Conservation (phyloP, 78 protist genomes). For the Dictyostelium firmibasis region DNA sequence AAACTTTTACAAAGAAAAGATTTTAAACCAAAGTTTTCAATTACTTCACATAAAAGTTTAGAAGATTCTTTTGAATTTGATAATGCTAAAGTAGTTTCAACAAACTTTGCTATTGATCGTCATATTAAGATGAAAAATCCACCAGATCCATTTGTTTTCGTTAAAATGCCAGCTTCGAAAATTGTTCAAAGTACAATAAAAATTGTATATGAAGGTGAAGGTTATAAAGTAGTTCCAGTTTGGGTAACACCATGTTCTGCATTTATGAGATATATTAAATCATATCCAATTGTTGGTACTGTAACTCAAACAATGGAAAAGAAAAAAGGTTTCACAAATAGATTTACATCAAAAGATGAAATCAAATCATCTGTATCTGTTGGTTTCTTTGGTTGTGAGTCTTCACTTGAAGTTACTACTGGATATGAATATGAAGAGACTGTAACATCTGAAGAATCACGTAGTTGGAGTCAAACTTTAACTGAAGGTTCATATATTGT, state of each 20-base stretch:
- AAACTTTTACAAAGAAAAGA: not conserved
- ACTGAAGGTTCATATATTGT: not conserved
- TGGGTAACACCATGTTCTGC: not conserved
- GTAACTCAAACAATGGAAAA: not conserved
- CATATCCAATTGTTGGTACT: slow-evolving; percentile 11
- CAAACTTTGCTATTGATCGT: not conserved
- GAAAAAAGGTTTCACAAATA: not conserved
- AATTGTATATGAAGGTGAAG: not conserved
- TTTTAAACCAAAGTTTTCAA: not conserved
- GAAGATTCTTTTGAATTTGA: not conserved
- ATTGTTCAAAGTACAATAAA: not conserved
- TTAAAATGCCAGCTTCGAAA: not conserved
- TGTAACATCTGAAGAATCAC: not conserved
- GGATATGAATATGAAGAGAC: not conserved
- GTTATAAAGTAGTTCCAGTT: not conserved
- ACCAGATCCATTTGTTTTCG: not conserved
- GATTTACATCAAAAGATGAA: not conserved
- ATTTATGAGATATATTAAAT: not conserved
- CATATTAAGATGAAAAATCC: not conserved
- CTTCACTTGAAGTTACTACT: not conserved
- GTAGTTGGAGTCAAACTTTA: not conserved
- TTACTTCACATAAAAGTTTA: not conserved
- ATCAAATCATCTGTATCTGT: not conserved
- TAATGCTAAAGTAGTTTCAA: not conserved
- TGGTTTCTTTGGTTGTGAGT: not conserved